These are phyloP conservation scores for Neophaeococcomyces aloes DNA, from an alignment of 2,329 filamentous ascomycete species.

Conservation along the genomic window DNA sequence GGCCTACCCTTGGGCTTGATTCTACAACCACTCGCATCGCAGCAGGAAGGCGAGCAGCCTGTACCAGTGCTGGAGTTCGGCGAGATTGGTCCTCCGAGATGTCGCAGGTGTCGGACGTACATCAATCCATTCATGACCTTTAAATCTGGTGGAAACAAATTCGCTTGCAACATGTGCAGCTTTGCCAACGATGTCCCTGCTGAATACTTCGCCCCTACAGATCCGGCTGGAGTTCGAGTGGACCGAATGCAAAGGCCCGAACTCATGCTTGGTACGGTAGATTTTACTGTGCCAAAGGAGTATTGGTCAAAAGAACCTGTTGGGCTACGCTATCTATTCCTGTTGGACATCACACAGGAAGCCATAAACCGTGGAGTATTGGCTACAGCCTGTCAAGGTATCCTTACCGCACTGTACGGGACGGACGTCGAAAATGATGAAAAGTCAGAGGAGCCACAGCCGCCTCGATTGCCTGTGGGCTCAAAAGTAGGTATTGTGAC, in stretches of 20 bases:
- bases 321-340: conserved; percentile 75
- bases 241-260: conserved; percentile 85
- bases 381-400: conserved; percentile 81
- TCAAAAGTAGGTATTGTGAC: conserved; percentile 90
- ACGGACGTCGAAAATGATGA: conserved; percentile 37
- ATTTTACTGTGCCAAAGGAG: conserved; percentile 94
- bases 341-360: conserved; percentile 89
- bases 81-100: conserved; percentile 77
- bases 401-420: conserved; percentile 74
- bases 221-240: conserved; percentile 72
- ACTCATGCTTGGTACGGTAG: conserved; percentile 80
- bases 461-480: conserved; percentile 56
- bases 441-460: conserved; percentile 42
- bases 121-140: conserved; percentile 99
- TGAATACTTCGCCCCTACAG: conserved; percentile 89
- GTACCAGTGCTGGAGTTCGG: conserved; percentile 94
- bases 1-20: conserved; percentile 78
- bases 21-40: conserved; percentile 73
- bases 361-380: conserved; percentile 83
- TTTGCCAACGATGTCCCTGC: conserved; percentile 89
- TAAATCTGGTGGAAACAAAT: conserved; percentile 83
- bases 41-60: conserved; percentile 73
- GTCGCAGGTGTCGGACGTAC: conserved; percentile 84
- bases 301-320: conserved; percentile 96
- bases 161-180: conserved; percentile 95